Base-by-base conservation (phyloP, 140 eudicot species). In the Oenanthe javanica region DNA sequence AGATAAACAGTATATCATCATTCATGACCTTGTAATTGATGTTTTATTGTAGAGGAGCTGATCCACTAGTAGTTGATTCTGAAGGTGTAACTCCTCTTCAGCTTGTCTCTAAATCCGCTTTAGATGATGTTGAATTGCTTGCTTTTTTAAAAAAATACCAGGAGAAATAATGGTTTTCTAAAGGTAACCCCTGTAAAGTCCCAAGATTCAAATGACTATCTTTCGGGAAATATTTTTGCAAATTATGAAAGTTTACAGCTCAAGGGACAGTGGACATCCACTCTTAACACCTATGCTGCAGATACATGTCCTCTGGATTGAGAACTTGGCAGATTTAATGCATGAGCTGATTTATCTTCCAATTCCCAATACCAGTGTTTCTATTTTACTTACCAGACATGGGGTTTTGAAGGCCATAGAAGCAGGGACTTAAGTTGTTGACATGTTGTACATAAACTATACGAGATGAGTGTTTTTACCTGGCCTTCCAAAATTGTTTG, bases 11-110 rank as follows among this genome's bases (percentile, higher is more conserved):
- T 59, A 2, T 59, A 59, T 59, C 5, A 59, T 59, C 5, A 59
- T 59, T 21, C 36, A 59, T 21, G 31, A 9, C 69, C 25, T 55
- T 59, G 25, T 59, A 11, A 59, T n/a, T 59, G 5, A n/a, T 59
- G 69, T n/a, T 59, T 59, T 4, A 59, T 0, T 36, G 76, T 51
- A 92, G 99, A 89, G 97, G 99, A 82, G 97, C 92, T 16, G 69
- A 90, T 85, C 87, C 95, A 72, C 85, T 85, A 75, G 91, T 90
- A 67, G 78, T 82, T 15, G 97, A 92, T 76, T 50, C 54, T 64
- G 90, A 87, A 79, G 95, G 89, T 54, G 91, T 85, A 85, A 88
- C 93, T n/a, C 92, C 99, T 27, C 74, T 82, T 51, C 90, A 92
- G 86, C 89, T 92, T 66, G 83, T 85, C 43, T 47, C 78, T 55